Base-by-base conservation (phyloP, 306 rosid genomes). In the Acacia confusa region DNA sequence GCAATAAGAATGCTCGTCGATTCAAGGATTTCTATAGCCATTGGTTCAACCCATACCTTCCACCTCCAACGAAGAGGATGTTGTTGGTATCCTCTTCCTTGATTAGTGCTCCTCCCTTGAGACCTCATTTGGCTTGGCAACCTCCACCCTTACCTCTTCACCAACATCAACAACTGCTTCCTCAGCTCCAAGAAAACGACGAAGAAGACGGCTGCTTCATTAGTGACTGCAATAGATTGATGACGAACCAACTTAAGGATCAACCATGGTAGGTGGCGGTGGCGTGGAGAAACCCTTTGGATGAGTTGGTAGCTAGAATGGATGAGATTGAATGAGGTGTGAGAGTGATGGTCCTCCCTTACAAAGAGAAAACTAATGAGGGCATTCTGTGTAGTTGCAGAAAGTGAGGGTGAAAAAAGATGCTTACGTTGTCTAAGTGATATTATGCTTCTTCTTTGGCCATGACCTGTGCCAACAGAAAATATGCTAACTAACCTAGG, bases 81-180 rank as follows among this genome's bases (percentile, higher is more conserved):
- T 88, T 27, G 41, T 83, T n/a, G 90, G 80, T 48, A 75, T 93
- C 70, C 90, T 93, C 82, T 70, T 80, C 83, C 91, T 90, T 16
- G 84, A 81, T 2, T 93, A 94, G 93, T 93, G 92, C 68, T 82
- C 74, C 82, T 70, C 93, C 79, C 83, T 91, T 58, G 93, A 90
- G 78, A 87, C 66, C 92, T 91, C 80, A 88, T 91, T 78, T 93
- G 92, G 90, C 87, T 93, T 76, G 90, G 88, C 77, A 92, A 92
- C 57, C 82, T 91, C 84, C 94, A 91, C 69, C 97, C 95, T 17
- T 89, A 83, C 88, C 79, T 91, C 84, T 89, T 92, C 92, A 89
- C 86, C 67, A 81, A 87, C 84, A 91, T 91, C 77, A 87, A 90
- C 16, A 92, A 89, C 19, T 89, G 91, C 71, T 88, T 88, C 79